These are phyloP conservation scores for Porogramme epimiltina DNA, from an alignment of 1,284 basidiomycete genomes.

Conservation along the genomic window DNA sequence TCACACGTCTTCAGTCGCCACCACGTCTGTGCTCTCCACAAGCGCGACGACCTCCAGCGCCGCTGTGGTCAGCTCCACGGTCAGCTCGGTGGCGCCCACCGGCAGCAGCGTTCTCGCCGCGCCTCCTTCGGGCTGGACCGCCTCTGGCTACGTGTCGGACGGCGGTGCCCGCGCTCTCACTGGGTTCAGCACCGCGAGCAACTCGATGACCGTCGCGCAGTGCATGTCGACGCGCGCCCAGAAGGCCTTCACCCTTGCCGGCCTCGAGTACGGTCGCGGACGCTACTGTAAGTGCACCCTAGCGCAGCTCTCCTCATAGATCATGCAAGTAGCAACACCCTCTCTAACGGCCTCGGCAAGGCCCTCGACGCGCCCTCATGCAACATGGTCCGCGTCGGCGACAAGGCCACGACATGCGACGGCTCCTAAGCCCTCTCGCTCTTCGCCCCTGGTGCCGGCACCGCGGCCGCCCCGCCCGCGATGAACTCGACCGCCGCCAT, in stretches of 20 bases:
- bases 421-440: constrained; percentile 25
- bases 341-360: constrained; percentile 22
- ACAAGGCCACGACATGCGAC: constrained; percentile 18
- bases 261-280: constrained; percentile 28
- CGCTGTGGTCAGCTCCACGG: neutral
- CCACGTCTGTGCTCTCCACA: constrained; percentile 11
- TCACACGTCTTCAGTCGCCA: constrained; percentile 3
- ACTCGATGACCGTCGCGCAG: constrained; percentile 15
- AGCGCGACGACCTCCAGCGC: constrained; percentile 8
- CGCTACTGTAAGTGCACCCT: constrained; percentile 25
- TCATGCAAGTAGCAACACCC: constrained; percentile 21
- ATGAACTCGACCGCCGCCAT: constrained; percentile 9
- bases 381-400: constrained; percentile 24
- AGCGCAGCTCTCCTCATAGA: no score
- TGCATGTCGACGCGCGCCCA: constrained; percentile 22
- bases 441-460: constrained; percentile 10
- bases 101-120: neutral
- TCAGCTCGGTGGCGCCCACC: neutral
- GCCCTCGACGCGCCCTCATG: constrained; percentile 16
- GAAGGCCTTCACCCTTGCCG: constrained; percentile 26
- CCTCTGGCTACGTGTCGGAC: constrained; percentile 21
- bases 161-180: constrained; percentile 20
- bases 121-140: constrained; percentile 9
- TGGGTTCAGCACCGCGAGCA: constrained; percentile 18
- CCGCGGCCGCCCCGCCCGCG: constrained; percentile 1